phyloP scores from a whole-genome alignment of 768 basidiomycete genomes.

The Leccinum fibrillosum region DNA sequence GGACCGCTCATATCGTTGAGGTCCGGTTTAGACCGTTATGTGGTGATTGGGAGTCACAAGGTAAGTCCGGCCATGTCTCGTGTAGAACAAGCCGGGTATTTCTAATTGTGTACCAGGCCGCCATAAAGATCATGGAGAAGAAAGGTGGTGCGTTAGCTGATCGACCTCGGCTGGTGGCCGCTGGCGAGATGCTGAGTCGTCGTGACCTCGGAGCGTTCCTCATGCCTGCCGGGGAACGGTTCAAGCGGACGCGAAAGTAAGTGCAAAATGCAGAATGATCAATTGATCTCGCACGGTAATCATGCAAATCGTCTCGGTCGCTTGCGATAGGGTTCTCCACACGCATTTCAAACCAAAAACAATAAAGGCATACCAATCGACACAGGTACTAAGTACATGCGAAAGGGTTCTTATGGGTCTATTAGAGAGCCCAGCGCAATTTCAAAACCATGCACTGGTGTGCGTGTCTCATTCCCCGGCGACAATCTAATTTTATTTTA shows the following conservation, averaged over 20 bases:
- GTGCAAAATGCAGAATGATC: background rate
- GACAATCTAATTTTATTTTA: background rate
- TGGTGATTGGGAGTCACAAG: slow-evolving; percentile 19
- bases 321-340: too few species aligned
- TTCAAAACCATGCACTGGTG: slow-evolving; percentile 27
- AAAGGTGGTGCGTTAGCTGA: slow-evolving; percentile 37
- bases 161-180: slow-evolving; percentile 39
- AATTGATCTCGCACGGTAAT: too few species aligned
- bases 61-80: background rate
- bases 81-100: background rate
- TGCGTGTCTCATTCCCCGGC: slow-evolving; percentile 27
- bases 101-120: background rate
- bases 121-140: slow-evolving; percentile 56
- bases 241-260: slow-evolving; percentile 53
- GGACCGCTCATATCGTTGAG: slow-evolving; percentile 55
- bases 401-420: slow-evolving; percentile 7
- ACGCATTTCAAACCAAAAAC: slow-evolving; percentile 49
- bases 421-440: slow-evolving; percentile 11
- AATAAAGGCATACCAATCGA: slow-evolving; percentile 40
- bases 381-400: slow-evolving; percentile 36
- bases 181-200: slow-evolving; percentile 48
- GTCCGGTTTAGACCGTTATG: slow-evolving; percentile 34
- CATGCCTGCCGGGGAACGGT: slow-evolving; percentile 48
- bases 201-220: slow-evolving; percentile 46
- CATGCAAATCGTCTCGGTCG: too few species aligned